Percentiles rank a stretch among this genome's conserved stretches.
These are phyloP conservation scores for Xylariales sp. DNA, from an alignment of 2,329 filamentous ascomycete species.

Conservation along the genomic window DNA sequence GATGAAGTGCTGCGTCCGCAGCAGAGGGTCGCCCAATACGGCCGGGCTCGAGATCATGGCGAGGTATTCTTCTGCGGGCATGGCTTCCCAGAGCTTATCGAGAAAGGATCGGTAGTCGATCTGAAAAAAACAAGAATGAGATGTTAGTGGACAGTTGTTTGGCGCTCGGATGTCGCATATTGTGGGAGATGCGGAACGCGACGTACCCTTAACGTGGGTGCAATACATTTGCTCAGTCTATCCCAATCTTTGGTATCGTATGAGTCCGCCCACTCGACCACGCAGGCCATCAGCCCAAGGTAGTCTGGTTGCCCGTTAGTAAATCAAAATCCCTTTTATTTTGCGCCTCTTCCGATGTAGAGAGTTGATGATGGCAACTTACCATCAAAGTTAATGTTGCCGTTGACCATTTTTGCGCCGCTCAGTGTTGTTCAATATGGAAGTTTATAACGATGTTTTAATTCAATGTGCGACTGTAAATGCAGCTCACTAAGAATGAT, in stretches of 20 bases:
- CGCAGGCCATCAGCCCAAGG: slow-evolving; percentile 23
- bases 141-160: slow-evolving; percentile 1
- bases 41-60: slow-evolving; percentile 51
- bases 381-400: slow-evolving; percentile 9
- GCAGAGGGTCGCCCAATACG: slow-evolving; percentile 56
- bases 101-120: slow-evolving; percentile 69
- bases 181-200: background rate
- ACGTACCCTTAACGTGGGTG: slow-evolving; percentile 50
- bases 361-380: background rate
- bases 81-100: slow-evolving; percentile 55
- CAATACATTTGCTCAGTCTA: slow-evolving; percentile 55
- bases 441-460: too few relatives aligned
- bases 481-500: too few relatives aligned
- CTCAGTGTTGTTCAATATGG: too few relatives aligned
- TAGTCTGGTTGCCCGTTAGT: slow-evolving; percentile 17
- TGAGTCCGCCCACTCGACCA: slow-evolving; percentile 58
- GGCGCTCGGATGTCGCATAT: background rate
- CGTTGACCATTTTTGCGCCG: slow-evolving; percentile 11
- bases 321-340: too few relatives aligned
- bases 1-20: slow-evolving; percentile 64
- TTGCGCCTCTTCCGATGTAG: too few relatives aligned
- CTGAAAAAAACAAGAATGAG: slow-evolving; percentile 26
- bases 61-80: slow-evolving; percentile 59
- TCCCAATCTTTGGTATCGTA: slow-evolving; percentile 63
- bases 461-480: too few relatives aligned